Evolutionary conservation across 2,329 filamentous ascomycete species (phyloP), one percentile per base, ranked within the genome.

Genomic region (Canariomyces notabilis): DNA sequence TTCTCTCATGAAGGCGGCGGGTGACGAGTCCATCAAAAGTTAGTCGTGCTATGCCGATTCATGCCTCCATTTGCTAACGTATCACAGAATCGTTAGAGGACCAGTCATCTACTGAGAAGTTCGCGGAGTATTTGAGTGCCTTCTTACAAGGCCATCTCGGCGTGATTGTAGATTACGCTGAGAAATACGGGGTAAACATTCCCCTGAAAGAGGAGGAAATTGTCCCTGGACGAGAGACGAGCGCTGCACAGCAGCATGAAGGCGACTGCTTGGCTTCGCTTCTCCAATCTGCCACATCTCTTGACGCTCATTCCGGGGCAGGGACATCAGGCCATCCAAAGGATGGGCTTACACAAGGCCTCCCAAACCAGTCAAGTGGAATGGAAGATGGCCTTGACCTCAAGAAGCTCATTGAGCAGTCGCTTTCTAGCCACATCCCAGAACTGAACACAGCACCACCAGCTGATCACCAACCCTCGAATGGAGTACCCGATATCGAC

Each of bases 1-100:
- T 2, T 64, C 70, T 11, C 65, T 77, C 20, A 76, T 80, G 54
- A 73, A 73, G 55, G 54, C 73, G 1, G 79, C 72, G 64, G 64
- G 64, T 2, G 76, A 82, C 45, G 78, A 80, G 55, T 50, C 60
- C 35, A 53, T 58, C 8, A 59, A 59, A 51, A 57, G 66, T 62
- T 44, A 37, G 55, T 37, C 11, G 22, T 14, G 18, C 26, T 9
- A 22, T 11, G 20, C 16, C 18, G 3, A 12, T 37, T 21, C 7
- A 8, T 21, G n/a, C 22, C 16, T 12, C 29, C 14, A 2, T 20
- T 31, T 12, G 36, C 42, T 56, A 42, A 59, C 56, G 26, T 18
- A 46, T 54, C 41, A 42, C 46, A 64, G 59, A 48, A 29, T 58
- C 63, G 16, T 52, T 75, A 7, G 63, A 62, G 48, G 64, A 65